Evolutionary conservation across 2,329 filamentous ascomycete genomes (phyloP).

Genomic region (Calonectria pseudoreteaudii): DNA sequence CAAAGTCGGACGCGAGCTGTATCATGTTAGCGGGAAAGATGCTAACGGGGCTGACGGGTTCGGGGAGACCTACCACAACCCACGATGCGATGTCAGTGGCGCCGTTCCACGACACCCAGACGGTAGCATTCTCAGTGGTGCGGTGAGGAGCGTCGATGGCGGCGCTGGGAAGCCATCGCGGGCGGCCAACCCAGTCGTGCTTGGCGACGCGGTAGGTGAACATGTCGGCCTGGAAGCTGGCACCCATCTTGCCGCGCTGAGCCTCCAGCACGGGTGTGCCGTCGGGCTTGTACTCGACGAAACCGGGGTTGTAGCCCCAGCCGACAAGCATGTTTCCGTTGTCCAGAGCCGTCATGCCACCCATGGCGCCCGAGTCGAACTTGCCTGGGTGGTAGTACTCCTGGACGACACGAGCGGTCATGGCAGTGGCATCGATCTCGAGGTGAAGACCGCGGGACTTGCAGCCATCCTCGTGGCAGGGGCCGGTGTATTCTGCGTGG

Average conservation of each 20-base stretch:
- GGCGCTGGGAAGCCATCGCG: slow-evolving; percentile 44
- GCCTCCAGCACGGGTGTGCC: slow-evolving; percentile 42
- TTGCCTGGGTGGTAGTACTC: slow-evolving; percentile 45
- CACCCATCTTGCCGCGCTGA: slow-evolving; percentile 39
- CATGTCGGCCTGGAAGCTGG: slow-evolving; percentile 40
- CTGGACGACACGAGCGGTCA: slow-evolving; percentile 44
- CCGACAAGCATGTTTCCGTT: slow-evolving; percentile 44
- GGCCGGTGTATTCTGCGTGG: slow-evolving; percentile 47
- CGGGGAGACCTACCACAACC: slow-evolving; percentile 41
- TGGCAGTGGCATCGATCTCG: slow-evolving; percentile 42
- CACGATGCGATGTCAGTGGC: slow-evolving; percentile 45
- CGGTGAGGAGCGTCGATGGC: slow-evolving; percentile 40
- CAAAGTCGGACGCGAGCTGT: slow-evolving; percentile 39
- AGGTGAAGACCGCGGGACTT: slow-evolving; percentile 45
- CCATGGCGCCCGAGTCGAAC: slow-evolving; percentile 43
- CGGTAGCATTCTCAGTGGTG: slow-evolving; percentile 39
- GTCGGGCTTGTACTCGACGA: slow-evolving; percentile 43
- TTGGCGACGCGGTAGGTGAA: slow-evolving; percentile 46
- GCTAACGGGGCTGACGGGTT: slow-evolving; percentile 10
- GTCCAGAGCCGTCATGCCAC: slow-evolving; percentile 41
- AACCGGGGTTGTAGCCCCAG: slow-evolving; percentile 45
- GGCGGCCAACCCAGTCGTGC: slow-evolving; percentile 42
- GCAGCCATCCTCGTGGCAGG: slow-evolving; percentile 43
- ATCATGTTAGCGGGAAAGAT: slow-evolving; percentile 30
- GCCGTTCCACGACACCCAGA: slow-evolving; percentile 48